These are phyloP conservation scores for Penicillium subrubescens DNA, from an alignment of 495 filamentous ascomycete genomes.

Conservation along the genomic window DNA sequence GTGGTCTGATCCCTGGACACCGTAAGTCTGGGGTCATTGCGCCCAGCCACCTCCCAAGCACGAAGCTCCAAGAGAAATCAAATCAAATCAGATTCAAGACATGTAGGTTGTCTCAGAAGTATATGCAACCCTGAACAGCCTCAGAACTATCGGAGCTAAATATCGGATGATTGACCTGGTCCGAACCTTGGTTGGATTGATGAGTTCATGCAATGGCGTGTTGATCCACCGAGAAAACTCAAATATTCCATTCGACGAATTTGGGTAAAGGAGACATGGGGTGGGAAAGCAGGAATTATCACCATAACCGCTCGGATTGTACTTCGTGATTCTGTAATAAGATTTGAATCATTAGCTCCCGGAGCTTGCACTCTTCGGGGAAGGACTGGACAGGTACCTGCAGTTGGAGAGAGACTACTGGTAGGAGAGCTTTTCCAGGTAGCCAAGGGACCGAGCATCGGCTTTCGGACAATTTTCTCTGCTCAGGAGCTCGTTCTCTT, in stretches of 20 bases:
- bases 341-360: background rate
- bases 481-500: slow-evolving; percentile 12
- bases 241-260: slow-evolving; percentile 4
- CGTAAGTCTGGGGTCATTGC: background rate
- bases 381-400: background rate
- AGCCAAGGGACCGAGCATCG: background rate
- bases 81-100: background rate
- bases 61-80: background rate
- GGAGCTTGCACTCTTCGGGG: background rate
- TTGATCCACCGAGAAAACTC: slow-evolving; percentile 8
- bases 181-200: slow-evolving; percentile 21
- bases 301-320: no score
- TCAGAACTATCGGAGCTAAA: slow-evolving; percentile 1
- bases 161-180: slow-evolving; percentile 15
- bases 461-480: slow-evolving; percentile 23
- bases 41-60: background rate
- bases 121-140: slow-evolving; percentile 19
- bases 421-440: background rate
- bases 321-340: background rate
- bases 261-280: background rate
- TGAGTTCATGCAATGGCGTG: slow-evolving; percentile 21
- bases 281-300: background rate
- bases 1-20: slow-evolving; percentile 18
- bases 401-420: background rate
- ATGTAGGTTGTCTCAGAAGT: slow-evolving; percentile 15